Evolutionary conservation across 2,329 filamentous ascomycete genomes (phyloP).

Genomic region (Corinectria fuckeliana): DNA sequence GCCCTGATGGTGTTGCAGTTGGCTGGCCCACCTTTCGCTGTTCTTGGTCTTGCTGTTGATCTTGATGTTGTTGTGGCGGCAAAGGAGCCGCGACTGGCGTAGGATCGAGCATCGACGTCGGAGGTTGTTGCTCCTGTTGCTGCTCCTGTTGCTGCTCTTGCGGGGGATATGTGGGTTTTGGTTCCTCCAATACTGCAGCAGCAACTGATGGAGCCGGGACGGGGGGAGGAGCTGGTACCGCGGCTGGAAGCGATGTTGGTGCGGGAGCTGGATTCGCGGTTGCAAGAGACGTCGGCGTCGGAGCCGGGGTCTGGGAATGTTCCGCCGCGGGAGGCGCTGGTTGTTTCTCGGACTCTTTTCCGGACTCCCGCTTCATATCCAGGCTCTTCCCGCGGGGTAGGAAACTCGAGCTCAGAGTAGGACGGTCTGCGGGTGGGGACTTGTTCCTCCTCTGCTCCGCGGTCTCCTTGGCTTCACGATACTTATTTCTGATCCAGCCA

Average conservation of each 20-base stretch:
- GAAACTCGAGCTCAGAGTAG: conserved; percentile 38
- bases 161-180: conserved; percentile 2
- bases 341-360: conserved; percentile 29
- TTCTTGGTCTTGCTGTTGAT: conserved; percentile 10
- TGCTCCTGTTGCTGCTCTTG: conserved; percentile 14
- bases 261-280: conserved; percentile 8
- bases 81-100: background rate
- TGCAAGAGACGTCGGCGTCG: conserved; percentile 20
- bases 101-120: background rate
- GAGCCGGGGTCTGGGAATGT: conserved; percentile 15
- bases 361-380: conserved; percentile 52
- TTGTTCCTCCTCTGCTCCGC: conserved; percentile 62
- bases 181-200: background rate
- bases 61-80: conserved; percentile 2
- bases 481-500: conserved; percentile 66
- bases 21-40: conserved; percentile 14
- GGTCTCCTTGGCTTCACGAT: conserved; percentile 64
- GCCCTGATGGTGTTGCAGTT: background rate
- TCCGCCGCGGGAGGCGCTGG: conserved; percentile 3
- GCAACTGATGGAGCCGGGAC: background rate
- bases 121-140: background rate
- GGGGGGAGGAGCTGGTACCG: conserved; percentile 7
- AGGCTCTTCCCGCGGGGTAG: conserved; percentile 55
- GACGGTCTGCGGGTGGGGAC: conserved; percentile 56
- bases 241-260: background rate